phyloP scores from a whole-genome alignment of 495 filamentous ascomycete genomes.

The Penicillium soppii region DNA sequence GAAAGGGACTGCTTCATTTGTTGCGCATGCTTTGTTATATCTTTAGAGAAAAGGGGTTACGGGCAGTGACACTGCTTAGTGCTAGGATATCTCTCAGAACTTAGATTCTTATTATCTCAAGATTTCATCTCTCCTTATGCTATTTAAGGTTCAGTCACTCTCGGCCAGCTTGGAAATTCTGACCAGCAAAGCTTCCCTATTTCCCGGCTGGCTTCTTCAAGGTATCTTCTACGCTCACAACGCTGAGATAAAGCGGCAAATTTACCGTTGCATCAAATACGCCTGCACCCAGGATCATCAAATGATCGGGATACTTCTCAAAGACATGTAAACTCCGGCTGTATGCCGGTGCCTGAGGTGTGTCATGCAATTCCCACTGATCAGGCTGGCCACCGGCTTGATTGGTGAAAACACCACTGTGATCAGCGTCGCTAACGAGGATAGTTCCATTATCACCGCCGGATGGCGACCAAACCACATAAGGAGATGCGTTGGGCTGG shows the following conservation, averaged over 20 bases:
- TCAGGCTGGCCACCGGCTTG: conserved; percentile 40
- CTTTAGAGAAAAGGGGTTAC: no score
- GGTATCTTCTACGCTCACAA: conserved; percentile 9
- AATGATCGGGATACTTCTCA: conserved; percentile 9
- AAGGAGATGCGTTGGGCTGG: conserved; percentile 47
- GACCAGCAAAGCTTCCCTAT: no score
- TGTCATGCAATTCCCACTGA: conserved; percentile 45
- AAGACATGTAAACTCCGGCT: conserved; percentile 10
- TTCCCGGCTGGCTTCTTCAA: conserved; percentile 4
- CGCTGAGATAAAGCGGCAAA: conserved; percentile 8
- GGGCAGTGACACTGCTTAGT: no score
- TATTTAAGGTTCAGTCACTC: no score
- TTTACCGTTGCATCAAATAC: conserved; percentile 4
- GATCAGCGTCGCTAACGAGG: conserved; percentile 46
- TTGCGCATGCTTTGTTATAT: no score
- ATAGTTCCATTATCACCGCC: conserved; percentile 51
- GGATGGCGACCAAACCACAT: conserved; percentile 46
- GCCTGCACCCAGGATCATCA: conserved; percentile 11
- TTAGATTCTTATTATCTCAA: no score
- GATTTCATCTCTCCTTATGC: no score
- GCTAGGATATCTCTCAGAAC: no score
- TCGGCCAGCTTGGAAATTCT: no score
- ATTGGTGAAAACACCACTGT: conserved; percentile 52
- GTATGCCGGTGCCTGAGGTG: conserved; percentile 26
- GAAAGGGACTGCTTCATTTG: no score